Conservation (phyloP, 495 filamentous ascomycete species). For the Penicillium cataractarum region DNA sequence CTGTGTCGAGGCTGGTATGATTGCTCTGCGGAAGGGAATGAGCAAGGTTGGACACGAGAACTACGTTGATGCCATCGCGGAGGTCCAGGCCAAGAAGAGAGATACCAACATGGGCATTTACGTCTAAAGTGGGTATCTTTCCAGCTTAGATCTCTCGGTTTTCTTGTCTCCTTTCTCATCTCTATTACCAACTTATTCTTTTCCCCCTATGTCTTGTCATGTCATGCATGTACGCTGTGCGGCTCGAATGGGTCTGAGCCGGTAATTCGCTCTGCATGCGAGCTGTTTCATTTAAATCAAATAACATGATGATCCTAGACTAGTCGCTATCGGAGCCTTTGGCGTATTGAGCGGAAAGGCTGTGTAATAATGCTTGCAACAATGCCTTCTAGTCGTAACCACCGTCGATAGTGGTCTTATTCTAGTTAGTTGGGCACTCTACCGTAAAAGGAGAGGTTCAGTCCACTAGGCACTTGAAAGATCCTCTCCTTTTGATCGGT, state of each 20-base stretch:
- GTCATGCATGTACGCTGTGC: conserved; percentile 37
- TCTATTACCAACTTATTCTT: conserved; percentile 18
- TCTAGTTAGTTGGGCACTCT: too few species aligned
- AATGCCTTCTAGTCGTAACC: background rate
- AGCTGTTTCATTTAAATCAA: conserved; percentile 17
- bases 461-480: background rate
- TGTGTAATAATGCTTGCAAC: background rate
- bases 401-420: background rate
- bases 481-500: background rate
- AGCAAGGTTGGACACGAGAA: conserved; percentile 97
- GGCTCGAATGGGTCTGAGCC: conserved; percentile 20
- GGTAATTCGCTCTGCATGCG: conserved; percentile 33
- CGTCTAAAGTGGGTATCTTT: conserved; percentile 36
- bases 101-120: conserved; percentile 67
- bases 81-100: conserved; percentile 99
- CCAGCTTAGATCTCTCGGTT: conserved; percentile 2
- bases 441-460: too few species aligned
- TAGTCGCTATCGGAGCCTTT: background rate
- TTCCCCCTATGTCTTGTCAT: conserved; percentile 17
- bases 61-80: conserved; percentile 97
- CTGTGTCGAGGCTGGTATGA: conserved; percentile 99
- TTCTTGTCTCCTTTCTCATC: conserved; percentile 8
- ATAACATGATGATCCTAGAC: conserved; percentile 24
- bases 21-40: conserved; percentile 88
- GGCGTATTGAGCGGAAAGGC: background rate